Conservation (phyloP, 352 stramenopile genomes). For the Phytophthora cactorum region DNA sequence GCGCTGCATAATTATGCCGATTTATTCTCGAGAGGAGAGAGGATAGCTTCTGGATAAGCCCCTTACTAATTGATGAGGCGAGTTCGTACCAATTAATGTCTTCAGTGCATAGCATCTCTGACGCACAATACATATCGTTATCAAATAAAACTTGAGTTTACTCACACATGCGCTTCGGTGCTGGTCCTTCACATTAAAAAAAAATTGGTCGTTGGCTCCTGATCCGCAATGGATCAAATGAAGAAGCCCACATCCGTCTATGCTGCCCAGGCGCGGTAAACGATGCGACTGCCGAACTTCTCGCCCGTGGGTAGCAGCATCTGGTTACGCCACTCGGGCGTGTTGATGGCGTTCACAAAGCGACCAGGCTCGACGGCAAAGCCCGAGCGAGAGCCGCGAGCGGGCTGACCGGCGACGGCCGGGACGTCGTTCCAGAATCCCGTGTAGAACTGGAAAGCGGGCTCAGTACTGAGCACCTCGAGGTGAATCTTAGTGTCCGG, state of each 20-base stretch:
- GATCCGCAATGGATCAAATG: neutral
- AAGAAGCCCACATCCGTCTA: conserved; percentile 5
- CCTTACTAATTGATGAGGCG: no score
- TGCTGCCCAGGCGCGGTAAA: conserved; percentile 29
- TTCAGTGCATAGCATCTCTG: no score
- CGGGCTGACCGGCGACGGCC: conserved; percentile 26
- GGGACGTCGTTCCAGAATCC: conserved; percentile 43
- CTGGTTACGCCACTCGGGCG: conserved; percentile 32
- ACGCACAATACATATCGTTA: no score
- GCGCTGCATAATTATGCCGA: no score
- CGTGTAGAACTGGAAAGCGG: conserved; percentile 41
- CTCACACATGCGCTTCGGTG: no score
- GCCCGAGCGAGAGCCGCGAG: conserved; percentile 32
- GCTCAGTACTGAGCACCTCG: conserved; percentile 35
- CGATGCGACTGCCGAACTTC: conserved; percentile 36
- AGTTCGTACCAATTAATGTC: no score
- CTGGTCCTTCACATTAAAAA: no score
- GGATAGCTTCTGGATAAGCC: no score
- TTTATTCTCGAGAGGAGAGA: no score
- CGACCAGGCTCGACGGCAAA: conserved; percentile 35
- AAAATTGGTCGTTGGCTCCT: no score
- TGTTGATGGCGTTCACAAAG: conserved; percentile 38
- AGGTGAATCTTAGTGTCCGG: conserved; percentile 37
- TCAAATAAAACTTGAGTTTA: no score
- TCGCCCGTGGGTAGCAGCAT: conserved; percentile 39